Evolutionary conservation across 352 stramenopile genomes (phyloP).

Genomic region (Globisporangium paddicum): DNA sequence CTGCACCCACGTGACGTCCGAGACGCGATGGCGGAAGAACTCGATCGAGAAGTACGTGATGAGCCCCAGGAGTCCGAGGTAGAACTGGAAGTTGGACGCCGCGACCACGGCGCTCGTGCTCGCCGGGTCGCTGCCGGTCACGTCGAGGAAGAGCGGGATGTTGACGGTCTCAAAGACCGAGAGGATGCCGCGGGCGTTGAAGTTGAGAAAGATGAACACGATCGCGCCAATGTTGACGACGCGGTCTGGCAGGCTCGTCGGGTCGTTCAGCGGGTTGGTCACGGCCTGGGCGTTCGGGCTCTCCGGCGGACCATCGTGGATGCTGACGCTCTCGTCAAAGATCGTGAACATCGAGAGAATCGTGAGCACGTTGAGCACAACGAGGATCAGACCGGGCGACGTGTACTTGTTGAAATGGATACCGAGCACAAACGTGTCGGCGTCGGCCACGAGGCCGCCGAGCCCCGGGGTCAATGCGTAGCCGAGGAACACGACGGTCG

Average conservation of each 20-base stretch:
- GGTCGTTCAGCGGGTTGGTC: slow-evolving; percentile 45
- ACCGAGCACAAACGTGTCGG: slow-evolving; percentile 49
- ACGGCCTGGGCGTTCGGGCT: slow-evolving; percentile 28
- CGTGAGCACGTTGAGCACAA: slow-evolving; percentile 55
- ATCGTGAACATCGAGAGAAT: slow-evolving; percentile 59
- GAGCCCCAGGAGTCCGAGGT: slow-evolving; percentile 65
- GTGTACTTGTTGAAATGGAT: slow-evolving; percentile 80
- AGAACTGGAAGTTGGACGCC: slow-evolving; percentile 84
- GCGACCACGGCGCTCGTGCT: slow-evolving; percentile 47
- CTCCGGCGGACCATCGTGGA: slow-evolving; percentile 56
- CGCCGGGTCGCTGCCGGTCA: slow-evolving; percentile 52
- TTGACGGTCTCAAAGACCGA: slow-evolving; percentile 85
- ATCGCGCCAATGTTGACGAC: slow-evolving; percentile 69
- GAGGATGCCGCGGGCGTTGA: slow-evolving; percentile 66
- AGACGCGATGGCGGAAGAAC: slow-evolving; percentile 60
- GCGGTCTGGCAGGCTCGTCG: slow-evolving; percentile 50
- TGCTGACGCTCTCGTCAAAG: slow-evolving; percentile 48
- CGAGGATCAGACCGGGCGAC: slow-evolving; percentile 54
- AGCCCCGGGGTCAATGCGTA: slow-evolving; percentile 72
- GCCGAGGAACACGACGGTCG: slow-evolving; percentile 69
- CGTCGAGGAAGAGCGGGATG: slow-evolving; percentile 72
- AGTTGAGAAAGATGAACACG: slow-evolving; percentile 83
- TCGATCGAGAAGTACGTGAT: slow-evolving; percentile 79
- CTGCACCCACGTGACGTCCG: slow-evolving; percentile 70
- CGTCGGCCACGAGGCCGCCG: slow-evolving; percentile 56